Conservation (phyloP, 495 filamentous ascomycete species). For the Penicillium crystallinum region DNA sequence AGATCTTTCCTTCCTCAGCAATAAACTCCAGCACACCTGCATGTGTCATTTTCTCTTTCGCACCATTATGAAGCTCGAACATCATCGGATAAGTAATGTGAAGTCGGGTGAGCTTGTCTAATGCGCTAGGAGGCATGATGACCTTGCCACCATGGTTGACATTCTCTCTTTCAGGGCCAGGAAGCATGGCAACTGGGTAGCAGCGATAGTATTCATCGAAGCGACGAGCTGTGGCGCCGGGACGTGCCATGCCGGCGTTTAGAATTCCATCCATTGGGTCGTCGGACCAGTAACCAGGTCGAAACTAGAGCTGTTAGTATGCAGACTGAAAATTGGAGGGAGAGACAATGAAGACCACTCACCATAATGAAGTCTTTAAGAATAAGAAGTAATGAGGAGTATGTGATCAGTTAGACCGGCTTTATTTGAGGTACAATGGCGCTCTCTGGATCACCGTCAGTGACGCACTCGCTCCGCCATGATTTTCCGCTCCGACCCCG, state of each 20-base stretch:
- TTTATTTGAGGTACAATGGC: not conserved
- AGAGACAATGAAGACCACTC: not conserved
- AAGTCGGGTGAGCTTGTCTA: slow-evolving; percentile 92
- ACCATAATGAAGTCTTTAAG: slow-evolving; percentile 19
- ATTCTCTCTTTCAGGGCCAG: slow-evolving; percentile 83
- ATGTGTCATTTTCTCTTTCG: slow-evolving; percentile 72
- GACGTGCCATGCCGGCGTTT: slow-evolving; percentile 38
- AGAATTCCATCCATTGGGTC: slow-evolving; percentile 52
- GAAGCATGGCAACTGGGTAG: slow-evolving; percentile 90
- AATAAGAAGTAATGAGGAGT: not conserved
- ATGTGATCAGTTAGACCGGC: slow-evolving; percentile 1
- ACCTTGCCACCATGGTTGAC: slow-evolving; percentile 97
- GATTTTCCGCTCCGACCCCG: slow-evolving; percentile 47
- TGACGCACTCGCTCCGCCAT: slow-evolving; percentile 41
- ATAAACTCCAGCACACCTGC: slow-evolving; percentile 96
- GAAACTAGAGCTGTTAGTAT: slow-evolving; percentile 40
- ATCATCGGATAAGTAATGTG: slow-evolving; percentile 98
- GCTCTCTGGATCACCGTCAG: slow-evolving; percentile 15
- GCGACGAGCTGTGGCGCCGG: slow-evolving; percentile 48
- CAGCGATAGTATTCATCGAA: slow-evolving; percentile 98
- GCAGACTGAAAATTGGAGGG: not conserved
- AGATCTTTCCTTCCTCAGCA: slow-evolving; percentile 93
- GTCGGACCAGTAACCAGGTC: slow-evolving; percentile 50
- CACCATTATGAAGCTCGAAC: slow-evolving; percentile 88
- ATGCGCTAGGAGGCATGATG: slow-evolving; percentile 86